Evolutionary conservation across 441 rosid species (phyloP), one percentile per base, ranked within the genome.

Genomic region (Brassica hybrid): DNA sequence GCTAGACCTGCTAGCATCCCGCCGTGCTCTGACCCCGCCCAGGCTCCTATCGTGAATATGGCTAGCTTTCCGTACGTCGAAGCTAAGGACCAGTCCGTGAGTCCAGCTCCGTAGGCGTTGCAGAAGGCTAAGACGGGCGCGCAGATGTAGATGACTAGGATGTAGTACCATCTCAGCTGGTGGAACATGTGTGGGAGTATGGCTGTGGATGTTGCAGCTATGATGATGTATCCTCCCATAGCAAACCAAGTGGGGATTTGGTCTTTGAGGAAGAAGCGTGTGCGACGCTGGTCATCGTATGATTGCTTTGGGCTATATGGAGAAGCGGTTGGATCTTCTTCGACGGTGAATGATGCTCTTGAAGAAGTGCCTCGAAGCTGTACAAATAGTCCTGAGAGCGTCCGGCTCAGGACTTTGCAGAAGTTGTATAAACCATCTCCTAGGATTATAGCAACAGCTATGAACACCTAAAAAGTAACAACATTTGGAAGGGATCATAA

Each of bases 41-140:
- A 92, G 2, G 99, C 89, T 1, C 98, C 97, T 0, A 94, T 85
- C 63, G 83, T 86, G 62, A 94, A 88, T 70, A 94, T 92, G 9
- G 93, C 94, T 0, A 94, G 86, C 79, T 85, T 91, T 41, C 98
- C 96, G 0, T 94, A 92, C 36, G 97, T 90, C 27, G 97, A 91
- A 2, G 92, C 98, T 1, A 94, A 85, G 18, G 98, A 94, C 97
- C 97, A 94, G 69, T 94, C 97, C 0, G 97, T 92, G 58, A 94
- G 97, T 56, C 98, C 97, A 10, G 89, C 85, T 27, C 98, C 97
- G 13, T 91, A 92, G 13, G 97, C 97, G 34, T 94, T 91, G 75
- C 98, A 92, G 81, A 92, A 94, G 64, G 97, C 97, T 63, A 92
- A 75, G 59, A 81, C 65, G 3, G 98, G 98, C 2, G 97, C 96